Percentiles rank a stretch among this genome's conserved stretches.
Evolutionary conservation across 1,284 basidiomycete species (phyloP).

Genomic region (Peniophora sp.): DNA sequence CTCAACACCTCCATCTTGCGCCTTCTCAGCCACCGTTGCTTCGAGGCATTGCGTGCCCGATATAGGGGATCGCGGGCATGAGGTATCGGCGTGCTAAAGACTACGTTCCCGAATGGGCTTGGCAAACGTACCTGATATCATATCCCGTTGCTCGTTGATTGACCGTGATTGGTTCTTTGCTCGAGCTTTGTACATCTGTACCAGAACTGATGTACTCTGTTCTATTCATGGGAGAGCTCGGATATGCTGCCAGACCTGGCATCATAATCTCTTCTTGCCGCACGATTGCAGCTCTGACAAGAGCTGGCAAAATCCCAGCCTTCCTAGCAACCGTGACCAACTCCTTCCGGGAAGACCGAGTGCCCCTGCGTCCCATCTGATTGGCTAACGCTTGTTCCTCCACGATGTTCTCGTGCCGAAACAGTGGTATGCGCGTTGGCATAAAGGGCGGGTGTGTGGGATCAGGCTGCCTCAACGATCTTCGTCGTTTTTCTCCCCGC

Average conservation of each 20-base stretch:
- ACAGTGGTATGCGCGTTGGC: background rate
- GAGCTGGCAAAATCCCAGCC: background rate
- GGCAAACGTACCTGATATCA: too few species aligned
- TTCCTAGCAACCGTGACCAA: conserved; percentile 1
- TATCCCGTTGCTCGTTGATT: too few species aligned
- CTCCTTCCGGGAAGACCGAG: background rate
- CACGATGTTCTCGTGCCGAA: background rate
- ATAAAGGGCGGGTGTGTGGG: conserved; percentile 4
- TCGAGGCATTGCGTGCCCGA: too few species aligned
- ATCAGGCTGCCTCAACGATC: background rate
- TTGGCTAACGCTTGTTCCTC: background rate
- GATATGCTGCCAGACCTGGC: too few species aligned
- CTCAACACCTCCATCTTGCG: too few species aligned
- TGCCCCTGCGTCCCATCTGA: background rate
- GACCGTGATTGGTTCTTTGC: too few species aligned
- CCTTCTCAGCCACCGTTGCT: too few species aligned
- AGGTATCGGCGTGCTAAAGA: too few species aligned
- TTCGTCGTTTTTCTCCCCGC: conserved; percentile 2
- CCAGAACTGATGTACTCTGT: background rate
- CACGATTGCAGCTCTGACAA: background rate
- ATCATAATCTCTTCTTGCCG: background rate
- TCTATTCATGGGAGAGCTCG: background rate
- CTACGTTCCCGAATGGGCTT: too few species aligned
- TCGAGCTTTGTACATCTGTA: background rate
- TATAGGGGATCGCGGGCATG: too few species aligned